These are phyloP conservation scores for Fusarium odoratissimum DNA, from an alignment of 2,329 filamentous ascomycete genomes.

Conservation along the genomic window DNA sequence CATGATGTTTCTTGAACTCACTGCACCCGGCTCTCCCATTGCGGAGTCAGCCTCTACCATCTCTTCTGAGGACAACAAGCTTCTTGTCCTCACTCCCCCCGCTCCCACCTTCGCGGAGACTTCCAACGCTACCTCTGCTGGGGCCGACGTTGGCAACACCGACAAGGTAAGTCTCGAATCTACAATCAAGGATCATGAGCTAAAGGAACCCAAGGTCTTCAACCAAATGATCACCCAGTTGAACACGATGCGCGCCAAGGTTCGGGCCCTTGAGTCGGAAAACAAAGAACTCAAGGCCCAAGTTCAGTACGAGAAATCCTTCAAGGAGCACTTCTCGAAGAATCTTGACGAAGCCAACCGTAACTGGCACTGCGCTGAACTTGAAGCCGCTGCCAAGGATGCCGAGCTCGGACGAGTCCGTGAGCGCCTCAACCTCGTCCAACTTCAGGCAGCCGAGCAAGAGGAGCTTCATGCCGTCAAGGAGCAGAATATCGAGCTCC, in stretches of 20 bases:
- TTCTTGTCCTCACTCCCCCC: neutral
- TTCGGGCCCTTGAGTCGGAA: neutral
- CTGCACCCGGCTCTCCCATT: rapidly evolving
- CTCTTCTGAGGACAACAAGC: neutral
- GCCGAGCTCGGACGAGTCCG: neutral
- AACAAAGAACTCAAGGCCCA: neutral
- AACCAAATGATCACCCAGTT: neutral
- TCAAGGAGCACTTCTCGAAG: neutral
- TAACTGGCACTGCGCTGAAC: neutral
- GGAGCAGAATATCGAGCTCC: neutral
- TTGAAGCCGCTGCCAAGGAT: neutral
- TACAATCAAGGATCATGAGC: neutral
- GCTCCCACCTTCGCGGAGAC: neutral
- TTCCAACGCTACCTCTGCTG: neutral
- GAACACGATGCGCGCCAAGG: neutral
- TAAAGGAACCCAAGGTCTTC: neutral
- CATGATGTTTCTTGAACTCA: neutral
- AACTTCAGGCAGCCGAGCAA: neutral
- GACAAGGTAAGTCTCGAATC: neutral
- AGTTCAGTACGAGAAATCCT: neutral
- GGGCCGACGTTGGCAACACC: neutral
- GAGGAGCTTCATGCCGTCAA: neutral
- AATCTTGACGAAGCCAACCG: neutral
- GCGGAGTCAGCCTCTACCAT: neutral
- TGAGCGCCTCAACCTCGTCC: neutral